Conservation (phyloP, 192 early-diverging fungal species). For the Linderina pennispora region DNA sequence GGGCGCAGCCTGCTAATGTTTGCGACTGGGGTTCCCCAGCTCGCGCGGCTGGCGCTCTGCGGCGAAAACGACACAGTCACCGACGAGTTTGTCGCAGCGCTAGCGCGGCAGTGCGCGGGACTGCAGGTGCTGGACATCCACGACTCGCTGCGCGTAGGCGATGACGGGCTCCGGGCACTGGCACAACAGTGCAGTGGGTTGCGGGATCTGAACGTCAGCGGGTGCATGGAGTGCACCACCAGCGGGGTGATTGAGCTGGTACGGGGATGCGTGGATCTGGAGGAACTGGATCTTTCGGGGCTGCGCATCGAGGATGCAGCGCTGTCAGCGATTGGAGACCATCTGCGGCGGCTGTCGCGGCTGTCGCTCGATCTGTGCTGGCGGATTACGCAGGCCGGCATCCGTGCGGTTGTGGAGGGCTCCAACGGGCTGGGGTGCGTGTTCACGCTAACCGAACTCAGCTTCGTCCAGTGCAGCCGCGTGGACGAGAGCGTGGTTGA, state of each 20-base stretch:
- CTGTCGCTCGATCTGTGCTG: slow-evolving; percentile 22
- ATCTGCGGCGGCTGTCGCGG: slow-evolving; percentile 9
- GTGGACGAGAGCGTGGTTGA: slow-evolving; percentile 2
- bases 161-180: slow-evolving; percentile 10
- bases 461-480: slow-evolving; percentile 10
- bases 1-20: slow-evolving; percentile 1
- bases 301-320: slow-evolving; percentile 15
- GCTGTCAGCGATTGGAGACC: slow-evolving; percentile 17
- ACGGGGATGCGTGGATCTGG: slow-evolving; percentile 5
- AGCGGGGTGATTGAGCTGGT: slow-evolving; percentile 19
- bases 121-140: slow-evolving; percentile 16
- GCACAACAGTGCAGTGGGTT: slow-evolving; percentile 13
- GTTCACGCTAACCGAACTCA: slow-evolving; percentile 18
- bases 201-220: slow-evolving; percentile 15
- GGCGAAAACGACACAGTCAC: slow-evolving; percentile 20
- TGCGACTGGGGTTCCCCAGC: slow-evolving; percentile 3
- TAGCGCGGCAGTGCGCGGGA: slow-evolving; percentile 6
- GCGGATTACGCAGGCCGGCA: slow-evolving; percentile 16
- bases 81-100: slow-evolving; percentile 11
- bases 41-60: slow-evolving; percentile 15
- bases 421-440: slow-evolving; percentile 21
- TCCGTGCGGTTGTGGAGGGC: slow-evolving; percentile 12
- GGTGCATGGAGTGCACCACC: slow-evolving; percentile 14
- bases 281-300: slow-evolving; percentile 10
- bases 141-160: slow-evolving; percentile 11